phyloP scores from a whole-genome alignment of 2,329 filamentous ascomycete species.

The Monosporascus sp. region DNA sequence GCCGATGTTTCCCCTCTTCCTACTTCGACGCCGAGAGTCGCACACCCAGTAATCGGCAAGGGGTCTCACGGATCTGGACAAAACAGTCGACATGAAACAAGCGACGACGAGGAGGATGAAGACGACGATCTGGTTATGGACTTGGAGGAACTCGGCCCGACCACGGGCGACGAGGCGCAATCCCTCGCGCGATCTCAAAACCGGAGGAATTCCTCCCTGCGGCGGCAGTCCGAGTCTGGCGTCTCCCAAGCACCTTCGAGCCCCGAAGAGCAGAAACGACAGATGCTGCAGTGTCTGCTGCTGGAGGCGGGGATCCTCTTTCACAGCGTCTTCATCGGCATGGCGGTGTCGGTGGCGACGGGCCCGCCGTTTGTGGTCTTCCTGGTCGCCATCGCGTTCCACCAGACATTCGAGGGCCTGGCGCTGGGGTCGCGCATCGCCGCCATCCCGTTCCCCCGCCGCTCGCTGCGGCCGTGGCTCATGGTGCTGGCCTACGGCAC shows the following conservation, averaged over 20 bases:
- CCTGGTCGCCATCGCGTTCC: conserved; percentile 74
- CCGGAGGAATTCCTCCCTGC: conserved; percentile 1
- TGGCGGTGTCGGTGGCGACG: conserved; percentile 78
- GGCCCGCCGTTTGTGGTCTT: conserved; percentile 77
- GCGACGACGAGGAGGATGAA: conserved; percentile 33
- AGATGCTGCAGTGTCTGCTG: conserved; percentile 72
- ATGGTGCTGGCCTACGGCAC: conserved; percentile 74
- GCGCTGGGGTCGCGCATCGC: conserved; percentile 82
- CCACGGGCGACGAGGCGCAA: conserved; percentile 24
- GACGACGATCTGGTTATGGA: conserved; percentile 57
- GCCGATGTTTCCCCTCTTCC: conserved; percentile 55
- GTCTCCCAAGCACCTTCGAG: conserved; percentile 27
- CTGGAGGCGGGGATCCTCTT: conserved; percentile 82
- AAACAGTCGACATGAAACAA: conserved; percentile 15
- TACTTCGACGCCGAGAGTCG: conserved; percentile 41
- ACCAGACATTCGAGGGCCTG: conserved; percentile 85
- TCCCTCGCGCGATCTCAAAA: conserved; percentile 19
- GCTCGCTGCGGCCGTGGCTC: conserved; percentile 73
- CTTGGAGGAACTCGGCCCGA: conserved; percentile 55
- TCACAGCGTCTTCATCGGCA: conserved; percentile 81
- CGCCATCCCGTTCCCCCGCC: conserved; percentile 70
- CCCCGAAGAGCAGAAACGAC: conserved; percentile 57
- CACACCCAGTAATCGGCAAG: conserved; percentile 12
- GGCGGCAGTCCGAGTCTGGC: conserved; percentile 19
- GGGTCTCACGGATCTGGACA: conserved; percentile 8